These are phyloP conservation scores for Macrocybe gigantea DNA, from an alignment of 768 basidiomycete species.

Conservation along the genomic window DNA sequence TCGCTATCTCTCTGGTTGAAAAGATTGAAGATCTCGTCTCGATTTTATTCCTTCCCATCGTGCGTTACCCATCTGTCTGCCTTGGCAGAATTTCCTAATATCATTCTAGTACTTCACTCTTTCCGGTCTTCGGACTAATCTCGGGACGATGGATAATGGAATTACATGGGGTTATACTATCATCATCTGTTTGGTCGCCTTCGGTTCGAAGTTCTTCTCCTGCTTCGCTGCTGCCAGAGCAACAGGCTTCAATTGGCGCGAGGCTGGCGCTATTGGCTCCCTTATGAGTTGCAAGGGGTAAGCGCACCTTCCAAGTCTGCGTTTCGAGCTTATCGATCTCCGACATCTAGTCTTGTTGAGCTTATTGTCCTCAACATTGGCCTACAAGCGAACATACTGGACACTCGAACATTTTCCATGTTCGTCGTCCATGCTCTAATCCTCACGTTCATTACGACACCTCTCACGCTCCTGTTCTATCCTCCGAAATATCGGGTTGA, in stretches of 20 bases:
- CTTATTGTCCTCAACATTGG: slow-evolving; percentile 92
- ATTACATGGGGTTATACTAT: slow-evolving; percentile 79
- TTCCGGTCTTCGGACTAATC: slow-evolving; percentile 76
- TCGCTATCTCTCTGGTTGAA: slow-evolving; percentile 73
- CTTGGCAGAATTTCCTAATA: too few species aligned
- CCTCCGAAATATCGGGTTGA: slow-evolving; percentile 51
- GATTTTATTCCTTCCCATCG: slow-evolving; percentile 71
- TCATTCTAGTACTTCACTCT: slow-evolving; percentile 64
- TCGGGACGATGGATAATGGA: slow-evolving; percentile 71
- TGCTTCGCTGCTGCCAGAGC: slow-evolving; percentile 55
- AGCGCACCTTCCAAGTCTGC: slow-evolving; percentile 12
- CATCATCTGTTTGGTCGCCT: slow-evolving; percentile 69
- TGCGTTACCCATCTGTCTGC: too few species aligned
- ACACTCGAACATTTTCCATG: slow-evolving; percentile 76
- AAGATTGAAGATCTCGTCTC: slow-evolving; percentile 86
- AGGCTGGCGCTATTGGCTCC: slow-evolving; percentile 76
- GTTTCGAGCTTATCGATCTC: not conserved
- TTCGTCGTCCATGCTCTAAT: slow-evolving; percentile 78
- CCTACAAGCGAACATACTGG: slow-evolving; percentile 57
- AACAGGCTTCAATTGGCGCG: slow-evolving; percentile 67
- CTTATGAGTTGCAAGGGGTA: slow-evolving; percentile 91
- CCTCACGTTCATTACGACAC: slow-evolving; percentile 81
- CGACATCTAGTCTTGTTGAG: slow-evolving; percentile 57
- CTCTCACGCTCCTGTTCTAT: slow-evolving; percentile 74
- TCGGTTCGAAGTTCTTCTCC: slow-evolving; percentile 72